Evolutionary conservation across 2,329 filamentous ascomycete genomes (phyloP), one percentile per base, ranked within the genome.

Genomic region (Cordyceps cicadae): DNA sequence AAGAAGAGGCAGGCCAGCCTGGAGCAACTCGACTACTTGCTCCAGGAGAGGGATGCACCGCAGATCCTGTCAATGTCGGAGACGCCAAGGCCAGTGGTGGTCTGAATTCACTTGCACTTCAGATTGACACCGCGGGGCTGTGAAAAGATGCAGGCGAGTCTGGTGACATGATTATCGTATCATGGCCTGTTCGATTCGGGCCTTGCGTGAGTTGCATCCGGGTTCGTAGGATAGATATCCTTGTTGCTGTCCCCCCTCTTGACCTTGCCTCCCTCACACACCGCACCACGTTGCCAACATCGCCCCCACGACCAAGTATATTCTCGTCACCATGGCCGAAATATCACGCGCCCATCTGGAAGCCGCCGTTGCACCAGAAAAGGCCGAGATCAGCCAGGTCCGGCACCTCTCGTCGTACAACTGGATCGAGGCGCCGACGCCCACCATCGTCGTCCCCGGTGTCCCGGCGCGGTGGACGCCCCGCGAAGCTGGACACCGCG

Each of bases 401-500:
- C 67, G 73, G 57, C 69, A 74, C 52, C 62, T 81, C 12, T 70
- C 78, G 2, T 82, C 79, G 2, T 82, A 82, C 67, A 81, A 77
- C 65, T 81, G 78, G 79, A 70, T 79, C 56, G 72, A 77, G 56
- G 68, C 69, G 26, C 59, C 68, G 0, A 66, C 62, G 7, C 74
- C 77, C 6, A 77, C 74, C 24, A 80, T 81, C 62, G 70, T 72
- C 24, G 70, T 81, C 21, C 78, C 78, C 21, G 78, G 79, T 62
- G 67, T 67, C 48, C 73, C 74, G 59, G 53, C 66, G 2, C 68
- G 70, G 21, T 79, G 75, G 76, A 68, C 66, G 5, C 65, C 74
- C 51, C 71, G 69, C 11, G 63, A 50, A 21, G 56, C 29, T 29
- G 52, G 68, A 37, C 63, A 41, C 45, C 60, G 59, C 41, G 52